These are phyloP conservation scores for Phylloporus rhodoxanthus DNA, from an alignment of 768 basidiomycete species.

Conservation along the genomic window DNA sequence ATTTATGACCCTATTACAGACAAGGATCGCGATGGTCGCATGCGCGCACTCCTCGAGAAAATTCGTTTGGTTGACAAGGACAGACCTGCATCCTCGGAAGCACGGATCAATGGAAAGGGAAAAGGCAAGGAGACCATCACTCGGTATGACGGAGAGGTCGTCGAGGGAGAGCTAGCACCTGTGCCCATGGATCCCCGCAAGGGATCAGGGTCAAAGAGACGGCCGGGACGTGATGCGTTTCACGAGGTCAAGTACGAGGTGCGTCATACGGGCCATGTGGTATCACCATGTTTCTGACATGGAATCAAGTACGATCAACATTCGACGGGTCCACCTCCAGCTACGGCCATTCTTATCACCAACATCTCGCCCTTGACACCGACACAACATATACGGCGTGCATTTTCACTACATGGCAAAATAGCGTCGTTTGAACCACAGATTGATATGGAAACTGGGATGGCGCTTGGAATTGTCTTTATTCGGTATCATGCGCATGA, in stretches of 20 bases:
- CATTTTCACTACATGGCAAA: constrained; percentile 58
- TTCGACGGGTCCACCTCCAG: constrained; percentile 67
- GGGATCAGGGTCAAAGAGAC: constrained; percentile 31
- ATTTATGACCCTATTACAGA: constrained; percentile 59
- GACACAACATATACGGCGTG: constrained; percentile 53
- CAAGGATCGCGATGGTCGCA: constrained; percentile 36
- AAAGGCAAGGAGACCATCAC: constrained; percentile 56
- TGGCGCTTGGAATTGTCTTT: constrained; percentile 74
- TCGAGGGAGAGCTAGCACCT: constrained; percentile 39
- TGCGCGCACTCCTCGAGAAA: constrained; percentile 38
- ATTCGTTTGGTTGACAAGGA: constrained; percentile 32
- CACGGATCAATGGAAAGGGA: constrained; percentile 54
- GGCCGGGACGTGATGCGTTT: constrained; percentile 37
- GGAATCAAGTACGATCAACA: constrained; percentile 66
- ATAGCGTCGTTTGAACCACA: constrained; percentile 69
- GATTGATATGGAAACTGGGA: constrained; percentile 74
- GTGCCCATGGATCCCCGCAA: constrained; percentile 52
- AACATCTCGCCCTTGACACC: constrained; percentile 70
- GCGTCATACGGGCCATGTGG: constrained; percentile 14
- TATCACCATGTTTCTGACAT: constrained; percentile 4
- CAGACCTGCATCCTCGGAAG: constrained; percentile 20
- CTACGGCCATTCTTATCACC: constrained; percentile 66
- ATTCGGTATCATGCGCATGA: constrained; percentile 61
- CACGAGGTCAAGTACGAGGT: constrained; percentile 54
- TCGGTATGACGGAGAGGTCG: constrained; percentile 51